Evolutionary conservation across 805 yeast species (phyloP).

Genomic region (Saccharomyces mikatae): DNA sequence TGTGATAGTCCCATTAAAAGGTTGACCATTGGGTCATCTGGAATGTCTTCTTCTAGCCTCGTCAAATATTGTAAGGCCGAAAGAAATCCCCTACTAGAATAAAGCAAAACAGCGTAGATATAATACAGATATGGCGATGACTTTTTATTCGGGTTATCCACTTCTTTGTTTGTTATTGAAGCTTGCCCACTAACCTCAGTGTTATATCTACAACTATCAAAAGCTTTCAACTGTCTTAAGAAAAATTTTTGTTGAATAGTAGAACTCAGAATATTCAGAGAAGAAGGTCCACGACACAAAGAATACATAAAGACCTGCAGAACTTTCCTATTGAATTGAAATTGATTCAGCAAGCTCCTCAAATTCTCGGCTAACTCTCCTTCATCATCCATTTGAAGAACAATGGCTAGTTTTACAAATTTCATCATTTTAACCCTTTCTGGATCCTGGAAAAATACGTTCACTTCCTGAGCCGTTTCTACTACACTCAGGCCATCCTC

Average conservation of each 20-base stretch:
- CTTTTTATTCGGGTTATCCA: constrained; percentile 34
- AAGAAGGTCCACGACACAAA: constrained; percentile 47
- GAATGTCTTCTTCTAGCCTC: constrained; percentile 58
- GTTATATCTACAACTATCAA: constrained; percentile 55
- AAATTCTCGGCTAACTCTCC: constrained; percentile 47
- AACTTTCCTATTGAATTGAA: constrained; percentile 68
- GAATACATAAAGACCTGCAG: constrained; percentile 60
- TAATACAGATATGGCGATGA: constrained; percentile 63
- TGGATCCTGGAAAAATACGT: constrained; percentile 66
- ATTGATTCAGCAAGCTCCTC: constrained; percentile 54
- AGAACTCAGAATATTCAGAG: constrained; percentile 57
- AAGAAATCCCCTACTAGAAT: constrained; percentile 72
- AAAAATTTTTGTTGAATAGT: constrained; percentile 86
- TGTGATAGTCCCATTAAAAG: constrained; percentile 71
- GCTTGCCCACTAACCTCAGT: constrained; percentile 72
- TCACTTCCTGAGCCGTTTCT: constrained; percentile 67
- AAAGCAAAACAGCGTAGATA: constrained; percentile 72
- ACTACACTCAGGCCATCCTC: constrained; percentile 63
- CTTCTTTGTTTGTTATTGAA: constrained; percentile 49
- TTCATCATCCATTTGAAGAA: constrained; percentile 42
- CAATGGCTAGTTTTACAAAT: constrained; percentile 60
- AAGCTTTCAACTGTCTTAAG: constrained; percentile 81
- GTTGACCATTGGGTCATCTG: constrained; percentile 72
- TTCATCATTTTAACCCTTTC: constrained; percentile 51
- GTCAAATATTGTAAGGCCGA: constrained; percentile 74